phyloP scores from a whole-genome alignment of 208 protist genomes.

The Trichomonas vaginalis region DNA sequence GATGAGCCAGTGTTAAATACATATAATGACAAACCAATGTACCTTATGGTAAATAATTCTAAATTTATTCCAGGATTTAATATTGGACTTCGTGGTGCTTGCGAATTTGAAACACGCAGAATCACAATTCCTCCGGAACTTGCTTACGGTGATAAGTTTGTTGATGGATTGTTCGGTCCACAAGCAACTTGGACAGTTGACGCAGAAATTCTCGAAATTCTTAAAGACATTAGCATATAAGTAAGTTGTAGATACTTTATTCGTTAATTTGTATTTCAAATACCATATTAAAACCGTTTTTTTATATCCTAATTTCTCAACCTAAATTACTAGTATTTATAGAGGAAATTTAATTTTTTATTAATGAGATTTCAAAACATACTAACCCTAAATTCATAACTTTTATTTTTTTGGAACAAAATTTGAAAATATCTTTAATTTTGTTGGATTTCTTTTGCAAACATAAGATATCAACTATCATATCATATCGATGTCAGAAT shows the following conservation, averaged over 20 bases:
- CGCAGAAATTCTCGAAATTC: neutral
- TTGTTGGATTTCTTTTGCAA: too few relatives aligned
- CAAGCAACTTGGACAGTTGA: slow-evolving; percentile 10
- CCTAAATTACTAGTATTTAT: too few relatives aligned
- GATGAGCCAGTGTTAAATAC: neutral
- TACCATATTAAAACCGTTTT: neutral
- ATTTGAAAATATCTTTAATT: too few relatives aligned
- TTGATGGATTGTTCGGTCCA: neutral
- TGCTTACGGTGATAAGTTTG: neutral
- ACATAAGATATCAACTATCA: too few relatives aligned
- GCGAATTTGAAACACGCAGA: neutral
- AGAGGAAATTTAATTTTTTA: too few relatives aligned
- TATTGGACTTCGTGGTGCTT: neutral
- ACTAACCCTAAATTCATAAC: too few relatives aligned
- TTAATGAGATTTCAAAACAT: too few relatives aligned
- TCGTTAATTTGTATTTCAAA: too few relatives aligned
- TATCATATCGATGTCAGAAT: too few relatives aligned
- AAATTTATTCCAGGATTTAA: neutral
- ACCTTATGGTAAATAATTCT: neutral
- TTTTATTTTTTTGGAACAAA: too few relatives aligned
- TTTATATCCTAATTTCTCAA: neutral
- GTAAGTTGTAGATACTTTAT: neutral
- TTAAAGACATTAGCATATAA: neutral
- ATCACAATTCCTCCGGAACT: slow-evolving; percentile 1
- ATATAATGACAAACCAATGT: neutral